These are phyloP conservation scores for Trichoderma reesei DNA, from an alignment of 495 filamentous ascomycete species.

Conservation along the genomic window DNA sequence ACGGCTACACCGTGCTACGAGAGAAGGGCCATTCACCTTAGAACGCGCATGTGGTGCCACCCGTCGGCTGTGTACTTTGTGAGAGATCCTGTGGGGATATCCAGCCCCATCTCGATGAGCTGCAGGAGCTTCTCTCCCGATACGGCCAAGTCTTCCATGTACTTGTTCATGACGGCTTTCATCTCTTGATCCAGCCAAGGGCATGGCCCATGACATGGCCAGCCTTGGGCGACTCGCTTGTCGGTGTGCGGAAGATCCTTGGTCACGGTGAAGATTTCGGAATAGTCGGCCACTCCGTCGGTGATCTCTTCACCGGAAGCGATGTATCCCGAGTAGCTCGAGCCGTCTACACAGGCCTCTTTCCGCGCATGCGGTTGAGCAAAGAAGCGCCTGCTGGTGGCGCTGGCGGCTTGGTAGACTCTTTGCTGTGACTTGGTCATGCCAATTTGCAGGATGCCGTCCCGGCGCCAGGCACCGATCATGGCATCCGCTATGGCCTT, in stretches of 20 bases:
- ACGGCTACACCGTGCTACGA: background rate
- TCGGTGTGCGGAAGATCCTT: conserved; percentile 31
- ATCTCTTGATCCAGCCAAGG: conserved; percentile 33
- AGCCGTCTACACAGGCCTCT: conserved; percentile 31
- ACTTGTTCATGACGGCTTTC: conserved; percentile 24
- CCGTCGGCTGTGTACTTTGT: conserved; percentile 31
- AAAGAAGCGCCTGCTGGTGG: conserved; percentile 31
- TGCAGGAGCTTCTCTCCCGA: conserved; percentile 31
- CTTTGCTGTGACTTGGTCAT: conserved; percentile 20
- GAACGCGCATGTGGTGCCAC: conserved; percentile 37
- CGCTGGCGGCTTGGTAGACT: conserved; percentile 21
- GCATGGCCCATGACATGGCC: conserved; percentile 38
- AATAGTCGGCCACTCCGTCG: conserved; percentile 37
- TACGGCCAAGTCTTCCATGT: conserved; percentile 23
- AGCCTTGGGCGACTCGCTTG: conserved; percentile 25
- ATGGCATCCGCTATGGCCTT: conserved; percentile 25
- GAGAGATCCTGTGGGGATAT: conserved; percentile 20
- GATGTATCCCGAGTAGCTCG: conserved; percentile 37
- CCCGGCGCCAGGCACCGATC: conserved; percentile 29
- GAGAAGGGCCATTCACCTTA: conserved; percentile 20
- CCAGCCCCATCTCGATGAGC: conserved; percentile 29
- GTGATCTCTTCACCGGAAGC: conserved; percentile 40
- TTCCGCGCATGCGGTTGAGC: conserved; percentile 22
- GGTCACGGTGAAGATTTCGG: conserved; percentile 39
- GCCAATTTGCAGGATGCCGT: conserved; percentile 36